These are phyloP conservation scores for Trichoderma gamsii DNA, from an alignment of 495 filamentous ascomycete species.

Conservation along the genomic window DNA sequence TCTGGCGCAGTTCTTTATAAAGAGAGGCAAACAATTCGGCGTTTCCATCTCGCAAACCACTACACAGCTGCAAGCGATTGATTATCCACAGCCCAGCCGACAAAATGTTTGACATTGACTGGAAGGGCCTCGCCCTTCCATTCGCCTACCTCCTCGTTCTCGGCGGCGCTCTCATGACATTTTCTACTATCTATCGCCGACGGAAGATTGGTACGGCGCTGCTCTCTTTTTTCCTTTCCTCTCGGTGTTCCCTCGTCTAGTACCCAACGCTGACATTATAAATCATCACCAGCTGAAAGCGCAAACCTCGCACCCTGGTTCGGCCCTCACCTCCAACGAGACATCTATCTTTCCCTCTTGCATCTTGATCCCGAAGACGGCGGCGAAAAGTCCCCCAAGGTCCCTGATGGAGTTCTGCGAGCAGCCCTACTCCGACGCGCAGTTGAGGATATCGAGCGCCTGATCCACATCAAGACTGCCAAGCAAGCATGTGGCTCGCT, in stretches of 20 bases:
- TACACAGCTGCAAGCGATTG: neutral
- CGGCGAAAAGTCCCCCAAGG: conserved; percentile 61
- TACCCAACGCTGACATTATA: conserved; percentile 16
- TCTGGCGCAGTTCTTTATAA: neutral
- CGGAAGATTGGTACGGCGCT: conserved; percentile 72
- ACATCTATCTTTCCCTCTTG: conserved; percentile 88
- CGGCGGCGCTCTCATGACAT: conserved; percentile 80
- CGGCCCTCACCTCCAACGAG: conserved; percentile 76
- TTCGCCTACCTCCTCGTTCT: conserved; percentile 84
- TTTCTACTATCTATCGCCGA: conserved; percentile 87
- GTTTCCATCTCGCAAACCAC: neutral
- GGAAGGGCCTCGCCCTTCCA: conserved; percentile 72
- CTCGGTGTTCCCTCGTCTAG: neutral
- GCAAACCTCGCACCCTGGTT: conserved; percentile 90
- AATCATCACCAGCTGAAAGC: conserved; percentile 51
- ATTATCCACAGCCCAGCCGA: neutral
- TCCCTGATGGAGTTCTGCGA: conserved; percentile 81
- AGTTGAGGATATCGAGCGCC: conserved; percentile 82
- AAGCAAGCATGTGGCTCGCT: conserved; percentile 80
- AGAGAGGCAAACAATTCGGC: neutral
- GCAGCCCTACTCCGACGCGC: conserved; percentile 88
- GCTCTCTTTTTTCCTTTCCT: neutral
- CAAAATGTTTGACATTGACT: conserved; percentile 60
- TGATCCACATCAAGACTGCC: conserved; percentile 74
- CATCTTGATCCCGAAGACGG: conserved; percentile 70